Percentiles rank a stretch among this genome's conserved stretches.
Conservation (phyloP, 345 rosid species). For the Eucalyptus albens region DNA sequence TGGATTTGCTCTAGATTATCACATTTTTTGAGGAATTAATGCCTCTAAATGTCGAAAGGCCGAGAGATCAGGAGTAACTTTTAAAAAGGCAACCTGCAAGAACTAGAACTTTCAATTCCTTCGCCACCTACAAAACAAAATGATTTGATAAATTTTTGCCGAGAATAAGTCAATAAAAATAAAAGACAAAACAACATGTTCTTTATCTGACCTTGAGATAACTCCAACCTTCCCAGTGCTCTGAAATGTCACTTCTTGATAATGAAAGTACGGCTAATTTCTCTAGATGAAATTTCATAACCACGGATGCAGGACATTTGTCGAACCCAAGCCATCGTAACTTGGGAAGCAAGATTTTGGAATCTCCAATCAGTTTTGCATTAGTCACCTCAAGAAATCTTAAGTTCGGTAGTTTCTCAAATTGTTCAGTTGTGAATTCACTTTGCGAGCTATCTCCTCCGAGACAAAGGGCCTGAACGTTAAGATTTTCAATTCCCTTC, state of each 20-base stretch:
- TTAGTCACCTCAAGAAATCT: fast-evolving
- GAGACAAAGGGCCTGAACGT: fast-evolving
- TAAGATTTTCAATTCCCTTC: neutral
- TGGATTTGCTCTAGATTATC: neutral
- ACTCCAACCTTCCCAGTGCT: neutral
- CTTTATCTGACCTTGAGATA: neutral
- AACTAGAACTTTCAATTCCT: neutral
- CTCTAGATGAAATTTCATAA: neutral
- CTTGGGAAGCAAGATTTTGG: neutral
- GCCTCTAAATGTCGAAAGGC: fast-evolving
- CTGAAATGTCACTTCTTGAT: fast-evolving
- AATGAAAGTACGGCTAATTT: fast-evolving
- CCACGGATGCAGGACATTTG: fast-evolving
- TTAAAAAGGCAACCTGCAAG: fast-evolving
- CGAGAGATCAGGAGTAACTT: neutral
- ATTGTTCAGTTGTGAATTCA: neutral
- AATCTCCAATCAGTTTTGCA: neutral
- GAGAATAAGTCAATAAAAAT: fast-evolving
- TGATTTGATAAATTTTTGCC: fast-evolving
- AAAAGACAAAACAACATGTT: neutral
- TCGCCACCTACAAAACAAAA: neutral
- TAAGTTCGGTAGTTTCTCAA: neutral
- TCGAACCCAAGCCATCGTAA: fast-evolving
- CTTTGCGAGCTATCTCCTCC: fast-evolving
- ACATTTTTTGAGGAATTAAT: fast-evolving